Conservation (phyloP, 2,329 filamentous ascomycete species). For the Geosmithia putterillii region DNA sequence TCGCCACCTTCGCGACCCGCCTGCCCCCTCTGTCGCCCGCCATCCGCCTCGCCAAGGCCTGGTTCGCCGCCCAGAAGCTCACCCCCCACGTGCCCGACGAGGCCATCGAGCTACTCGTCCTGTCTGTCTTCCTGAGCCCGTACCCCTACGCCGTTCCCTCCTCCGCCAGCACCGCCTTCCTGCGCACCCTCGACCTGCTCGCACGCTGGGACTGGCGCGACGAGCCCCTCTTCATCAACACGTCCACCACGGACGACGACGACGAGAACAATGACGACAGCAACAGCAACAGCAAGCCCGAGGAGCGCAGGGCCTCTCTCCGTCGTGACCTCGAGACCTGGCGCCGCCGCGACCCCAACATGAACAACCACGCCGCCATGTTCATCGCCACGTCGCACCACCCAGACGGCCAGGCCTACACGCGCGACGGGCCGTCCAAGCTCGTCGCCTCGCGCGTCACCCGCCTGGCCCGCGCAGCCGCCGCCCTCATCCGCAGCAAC, state of each 20-base stretch:
- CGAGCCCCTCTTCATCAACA: conserved; percentile 69
- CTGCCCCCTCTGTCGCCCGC: conserved; percentile 70
- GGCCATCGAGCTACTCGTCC: conserved; percentile 71
- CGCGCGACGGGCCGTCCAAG: conserved; percentile 56
- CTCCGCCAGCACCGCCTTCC: conserved; percentile 66
- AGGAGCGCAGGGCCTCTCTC: conserved; percentile 37
- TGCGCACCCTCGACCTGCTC: conserved; percentile 68
- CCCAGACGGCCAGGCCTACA: conserved; percentile 68
- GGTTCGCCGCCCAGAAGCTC: conserved; percentile 79
- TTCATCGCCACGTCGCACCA: conserved; percentile 76
- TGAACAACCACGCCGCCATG: conserved; percentile 77
- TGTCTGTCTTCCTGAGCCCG: conserved; percentile 67
- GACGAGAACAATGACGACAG: conserved; percentile 24
- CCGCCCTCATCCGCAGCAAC: conserved; percentile 43
- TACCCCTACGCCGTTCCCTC: conserved; percentile 72
- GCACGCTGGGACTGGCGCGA: conserved; percentile 86
- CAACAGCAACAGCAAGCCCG: too few relatives aligned
- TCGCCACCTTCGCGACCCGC: conserved; percentile 69
- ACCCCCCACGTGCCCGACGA: conserved; percentile 64
- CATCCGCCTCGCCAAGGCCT: conserved; percentile 76
- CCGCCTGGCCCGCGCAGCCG: conserved; percentile 65
- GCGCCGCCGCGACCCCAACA: conserved; percentile 76
- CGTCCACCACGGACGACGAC: conserved; percentile 46
- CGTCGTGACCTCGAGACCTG: conserved; percentile 67
- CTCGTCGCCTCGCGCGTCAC: conserved; percentile 79